phyloP scores from a whole-genome alignment of 2,329 filamentous ascomycete species.

The Fusarium falciforme region DNA sequence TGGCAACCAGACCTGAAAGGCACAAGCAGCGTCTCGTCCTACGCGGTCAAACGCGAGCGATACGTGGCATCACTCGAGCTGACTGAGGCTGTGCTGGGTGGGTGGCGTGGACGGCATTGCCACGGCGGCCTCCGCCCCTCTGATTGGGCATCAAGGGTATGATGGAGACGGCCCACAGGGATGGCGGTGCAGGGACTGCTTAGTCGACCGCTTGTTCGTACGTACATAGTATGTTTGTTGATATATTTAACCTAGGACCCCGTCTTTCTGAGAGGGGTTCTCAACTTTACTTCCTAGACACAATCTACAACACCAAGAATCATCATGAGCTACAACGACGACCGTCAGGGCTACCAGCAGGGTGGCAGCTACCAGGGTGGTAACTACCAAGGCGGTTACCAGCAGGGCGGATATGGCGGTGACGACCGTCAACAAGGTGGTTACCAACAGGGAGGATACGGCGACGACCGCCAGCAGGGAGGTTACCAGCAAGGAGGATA shows the following conservation, averaged over 20 bases:
- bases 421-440: neutral
- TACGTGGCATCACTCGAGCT: constrained; percentile 1
- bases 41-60: neutral
- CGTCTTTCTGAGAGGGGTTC: neutral
- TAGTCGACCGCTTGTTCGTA: neutral
- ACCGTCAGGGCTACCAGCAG: neutral
- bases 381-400: neutral
- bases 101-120: neutral
- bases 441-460: neutral
- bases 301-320: neutral
- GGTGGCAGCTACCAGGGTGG: neutral
- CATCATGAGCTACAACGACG: neutral
- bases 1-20: neutral
- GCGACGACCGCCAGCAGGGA: neutral
- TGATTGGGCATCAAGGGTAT: neutral
- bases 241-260: neutral
- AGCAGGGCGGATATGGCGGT: neutral
- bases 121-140: neutral
- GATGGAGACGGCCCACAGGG: neutral
- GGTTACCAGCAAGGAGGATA: neutral
- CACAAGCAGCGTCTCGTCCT: neutral
- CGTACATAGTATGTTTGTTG: neutral
- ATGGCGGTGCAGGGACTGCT: neutral
- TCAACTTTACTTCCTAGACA: neutral
- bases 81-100: neutral